Base-by-base conservation (phyloP, 768 basidiomycete genomes). In the Austroboletus eburneus region DNA sequence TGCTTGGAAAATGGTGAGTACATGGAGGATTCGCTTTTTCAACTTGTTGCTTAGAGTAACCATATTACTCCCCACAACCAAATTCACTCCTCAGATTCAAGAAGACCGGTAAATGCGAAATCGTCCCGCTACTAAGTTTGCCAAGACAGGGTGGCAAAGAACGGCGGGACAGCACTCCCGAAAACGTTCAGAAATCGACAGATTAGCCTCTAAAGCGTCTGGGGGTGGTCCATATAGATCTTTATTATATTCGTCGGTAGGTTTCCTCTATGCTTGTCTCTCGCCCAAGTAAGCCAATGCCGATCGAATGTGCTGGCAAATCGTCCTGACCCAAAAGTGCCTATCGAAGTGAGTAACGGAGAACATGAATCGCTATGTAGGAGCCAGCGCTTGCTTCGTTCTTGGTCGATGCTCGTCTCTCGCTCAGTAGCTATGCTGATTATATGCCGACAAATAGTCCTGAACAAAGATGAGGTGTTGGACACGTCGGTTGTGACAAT, bases 61-160 rank as follows among this genome's bases (percentile, higher is more conserved):
- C n/a, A n/a, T n/a, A n/a, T n/a, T n/a, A n/a, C n/a, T n/a, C n/a
- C n/a, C n/a, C n/a, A n/a, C n/a, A n/a, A n/a, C n/a, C n/a, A n/a
- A n/a, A n/a, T n/a, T n/a, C n/a, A n/a, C n/a, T n/a, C n/a, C n/a
- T 33, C 48, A 74, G 73, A 74, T 73, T 79, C 61, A 69, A 70
- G 46, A 64, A 57, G 24, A 74, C 59, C 4, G 75, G 75, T 5
- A 75, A 75, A 51, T 63, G 74, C 16, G 56, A 54, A 12, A 77
- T 80, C 17, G 85, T 83, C 64, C 69, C n/a, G 80, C 81, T 3
- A 82, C 81, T 17, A 85, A 85, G 59, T 77, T 76, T 36, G 76
- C 65, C 59, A 62, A 16, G 68, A 47, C 57, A 57, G 42, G 39
- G 37, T 39, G 30, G 42, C 52, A 8, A 39, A 33, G 17, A n/a